A percentile compares a stretch with the other conserved stretches of the same genome.
These are phyloP conservation scores for Epichloe gansuensis DNA, from an alignment of 2,329 filamentous ascomycete genomes.

Conservation along the genomic window DNA sequence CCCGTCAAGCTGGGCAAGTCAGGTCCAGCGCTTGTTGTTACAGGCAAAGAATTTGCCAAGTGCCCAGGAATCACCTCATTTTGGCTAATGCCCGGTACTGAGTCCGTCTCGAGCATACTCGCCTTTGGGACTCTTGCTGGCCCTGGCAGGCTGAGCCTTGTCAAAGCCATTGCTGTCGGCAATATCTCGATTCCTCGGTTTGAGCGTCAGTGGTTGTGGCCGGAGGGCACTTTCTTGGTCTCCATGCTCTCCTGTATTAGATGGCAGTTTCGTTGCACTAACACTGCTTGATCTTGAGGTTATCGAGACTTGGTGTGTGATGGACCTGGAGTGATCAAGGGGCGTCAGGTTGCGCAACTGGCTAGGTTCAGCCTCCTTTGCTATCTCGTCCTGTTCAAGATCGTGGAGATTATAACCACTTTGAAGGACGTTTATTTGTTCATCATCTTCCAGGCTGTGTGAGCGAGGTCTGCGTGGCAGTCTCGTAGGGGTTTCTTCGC, in stretches of 20 bases:
- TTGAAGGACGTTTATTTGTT: not conserved
- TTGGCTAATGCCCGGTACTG: not conserved
- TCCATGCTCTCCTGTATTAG: not conserved
- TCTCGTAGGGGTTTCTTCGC: slow-evolving; percentile 1
- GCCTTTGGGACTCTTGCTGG: not conserved
- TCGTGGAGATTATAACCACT: not conserved
- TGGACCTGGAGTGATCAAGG: not conserved
- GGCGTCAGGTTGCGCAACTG: not conserved
- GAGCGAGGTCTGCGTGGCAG: not conserved
- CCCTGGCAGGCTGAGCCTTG: not conserved
- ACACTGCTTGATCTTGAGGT: not conserved
- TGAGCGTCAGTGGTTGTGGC: slow-evolving; percentile 1
- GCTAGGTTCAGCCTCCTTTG: not conserved
- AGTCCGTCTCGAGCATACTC: not conserved
- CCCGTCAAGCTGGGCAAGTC: slow-evolving; percentile 8
- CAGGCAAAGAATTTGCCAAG: not conserved
- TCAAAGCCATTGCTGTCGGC: not conserved
- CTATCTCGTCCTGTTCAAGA: not conserved
- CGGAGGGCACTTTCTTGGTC: not conserved
- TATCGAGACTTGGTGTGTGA: not conserved
- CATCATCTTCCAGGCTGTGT: not conserved
- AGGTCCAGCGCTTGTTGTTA: not conserved
- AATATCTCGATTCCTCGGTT: not conserved
- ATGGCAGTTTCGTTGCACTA: not conserved
- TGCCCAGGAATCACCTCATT: not conserved